Conservation (phyloP, 2,329 filamentous ascomycete genomes). For the Leptographium lundbergii region DNA sequence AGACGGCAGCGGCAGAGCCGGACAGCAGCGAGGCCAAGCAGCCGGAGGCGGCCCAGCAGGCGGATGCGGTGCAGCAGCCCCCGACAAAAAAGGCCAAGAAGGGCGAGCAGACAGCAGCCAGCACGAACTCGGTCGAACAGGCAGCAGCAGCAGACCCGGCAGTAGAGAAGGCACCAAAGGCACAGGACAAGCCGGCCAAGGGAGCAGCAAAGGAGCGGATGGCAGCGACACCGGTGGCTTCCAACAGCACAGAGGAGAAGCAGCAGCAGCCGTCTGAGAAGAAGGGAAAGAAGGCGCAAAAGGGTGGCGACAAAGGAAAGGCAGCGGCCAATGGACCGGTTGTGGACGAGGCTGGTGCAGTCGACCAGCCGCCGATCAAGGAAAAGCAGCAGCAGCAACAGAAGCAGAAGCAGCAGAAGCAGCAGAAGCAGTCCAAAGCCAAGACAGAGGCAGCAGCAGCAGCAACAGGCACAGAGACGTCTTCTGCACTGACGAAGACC, state of each 20-base stretch:
- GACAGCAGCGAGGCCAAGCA: neutral
- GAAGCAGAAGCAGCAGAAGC: constrained; percentile 2
- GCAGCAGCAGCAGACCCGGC: constrained; percentile 5
- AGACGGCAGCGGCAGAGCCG: constrained; percentile 9
- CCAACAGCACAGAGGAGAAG: neutral
- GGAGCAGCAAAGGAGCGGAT: neutral
- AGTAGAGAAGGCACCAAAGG: constrained; percentile 1
- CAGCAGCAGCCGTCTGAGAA: constrained; percentile 12
- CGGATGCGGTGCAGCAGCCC: neutral
- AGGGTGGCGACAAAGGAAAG: constrained; percentile 13
- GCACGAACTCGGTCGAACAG: neutral
- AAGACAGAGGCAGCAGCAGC: neutral
- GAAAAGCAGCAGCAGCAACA: neutral
- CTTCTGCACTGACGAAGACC: neutral
- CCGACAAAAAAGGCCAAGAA: constrained; percentile 10
- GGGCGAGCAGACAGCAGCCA: constrained; percentile 13
- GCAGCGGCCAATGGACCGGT: neutral
- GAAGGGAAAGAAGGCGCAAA: constrained; percentile 16
- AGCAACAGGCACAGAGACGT: neutral
- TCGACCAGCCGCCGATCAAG: neutral
- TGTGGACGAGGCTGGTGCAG: neutral
- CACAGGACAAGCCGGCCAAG: constrained; percentile 2
- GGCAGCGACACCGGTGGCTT: neutral
- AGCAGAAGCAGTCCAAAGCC: neutral
- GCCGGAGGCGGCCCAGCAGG: neutral